These are phyloP conservation scores for Chaetomidium leptoderma DNA, from an alignment of 495 filamentous ascomycete genomes.

Conservation along the genomic window DNA sequence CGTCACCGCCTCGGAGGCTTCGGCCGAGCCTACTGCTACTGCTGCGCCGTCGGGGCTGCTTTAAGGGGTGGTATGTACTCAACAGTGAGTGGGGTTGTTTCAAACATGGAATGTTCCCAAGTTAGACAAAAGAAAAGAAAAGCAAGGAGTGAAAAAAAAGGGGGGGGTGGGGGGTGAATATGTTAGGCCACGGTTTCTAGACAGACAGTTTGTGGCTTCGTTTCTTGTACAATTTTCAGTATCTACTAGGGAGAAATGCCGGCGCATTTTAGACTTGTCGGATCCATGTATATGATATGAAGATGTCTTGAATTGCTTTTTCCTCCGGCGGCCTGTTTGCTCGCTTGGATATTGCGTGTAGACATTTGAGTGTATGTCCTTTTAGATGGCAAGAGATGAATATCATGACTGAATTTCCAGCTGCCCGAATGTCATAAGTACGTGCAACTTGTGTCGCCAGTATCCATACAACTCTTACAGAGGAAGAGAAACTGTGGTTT, in stretches of 20 bases:
- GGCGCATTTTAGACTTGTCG: background rate
- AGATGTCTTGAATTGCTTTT: background rate
- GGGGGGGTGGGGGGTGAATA: background rate
- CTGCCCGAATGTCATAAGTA: too few relatives aligned
- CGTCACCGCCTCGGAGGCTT: background rate
- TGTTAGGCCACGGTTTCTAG: too few relatives aligned
- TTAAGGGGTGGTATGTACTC: background rate
- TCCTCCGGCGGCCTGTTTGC: background rate
- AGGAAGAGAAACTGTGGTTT: too few relatives aligned
- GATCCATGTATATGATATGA: background rate
- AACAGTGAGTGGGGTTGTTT: background rate
- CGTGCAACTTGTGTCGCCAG: too few relatives aligned
- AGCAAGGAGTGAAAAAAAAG: background rate
- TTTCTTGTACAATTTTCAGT: constrained; percentile 10
- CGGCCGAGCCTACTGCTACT: background rate
- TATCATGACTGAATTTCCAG: too few relatives aligned
- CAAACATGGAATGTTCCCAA: background rate
- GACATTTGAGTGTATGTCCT: too few relatives aligned
- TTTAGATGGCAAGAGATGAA: too few relatives aligned
- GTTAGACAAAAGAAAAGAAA: background rate
- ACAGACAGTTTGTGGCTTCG: background rate
- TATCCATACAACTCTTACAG: too few relatives aligned
- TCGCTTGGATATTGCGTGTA: too few relatives aligned
- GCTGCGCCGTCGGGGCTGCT: background rate
- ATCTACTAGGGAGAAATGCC: background rate